Evolutionary conservation across 441 rosid genomes (phyloP), one percentile per base, ranked within the genome.

Genomic region (Isatis lusitanica): DNA sequence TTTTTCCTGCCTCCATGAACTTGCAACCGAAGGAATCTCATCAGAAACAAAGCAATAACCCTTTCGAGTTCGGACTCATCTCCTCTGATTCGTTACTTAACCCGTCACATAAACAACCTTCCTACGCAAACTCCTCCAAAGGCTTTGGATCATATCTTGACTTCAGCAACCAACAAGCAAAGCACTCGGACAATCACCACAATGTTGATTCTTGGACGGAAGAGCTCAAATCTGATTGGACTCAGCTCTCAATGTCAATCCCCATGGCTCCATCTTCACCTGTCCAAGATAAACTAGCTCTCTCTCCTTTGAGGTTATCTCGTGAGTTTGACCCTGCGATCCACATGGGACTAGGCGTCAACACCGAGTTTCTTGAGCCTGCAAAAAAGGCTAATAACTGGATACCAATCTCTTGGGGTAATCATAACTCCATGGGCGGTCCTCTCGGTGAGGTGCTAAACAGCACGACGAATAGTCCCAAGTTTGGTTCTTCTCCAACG

Each of bases 391-490:
- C 75, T 50, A 64, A 86, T 6, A 85, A 76, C 66, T 87, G 91
- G 90, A 76, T 87, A 10, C 92, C 94, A 2, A 66, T 81, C 61
- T 72, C 90, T 0, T 87, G 95, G 95, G 91, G 84, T 68, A 70
- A 63, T 53, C 80, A 90, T 68, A 59, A 59, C 66, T 70, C 74
- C 16, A 71, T 88, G 87, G 96, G 92, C 2, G 96, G 96, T 48
- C 94, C 94, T 3, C 87, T 90, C 2, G 94, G 91, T 2, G 97
- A 91, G 77, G 93, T 82, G 30, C 59, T 91, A 77, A 82, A 86
- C 52, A 82, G 58, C 77, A 83, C 70, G 58, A 68, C 18, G 85
- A 85, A 50, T 33, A 89, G 88, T 66, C 87, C 86, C n/a, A 80
- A 75, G 40, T 12, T 83, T 0, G 82, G 83, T 30, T 87, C 87